These are phyloP conservation scores for Colletotrichum cereale DNA, from an alignment of 2,329 filamentous ascomycete genomes.

Conservation along the genomic window DNA sequence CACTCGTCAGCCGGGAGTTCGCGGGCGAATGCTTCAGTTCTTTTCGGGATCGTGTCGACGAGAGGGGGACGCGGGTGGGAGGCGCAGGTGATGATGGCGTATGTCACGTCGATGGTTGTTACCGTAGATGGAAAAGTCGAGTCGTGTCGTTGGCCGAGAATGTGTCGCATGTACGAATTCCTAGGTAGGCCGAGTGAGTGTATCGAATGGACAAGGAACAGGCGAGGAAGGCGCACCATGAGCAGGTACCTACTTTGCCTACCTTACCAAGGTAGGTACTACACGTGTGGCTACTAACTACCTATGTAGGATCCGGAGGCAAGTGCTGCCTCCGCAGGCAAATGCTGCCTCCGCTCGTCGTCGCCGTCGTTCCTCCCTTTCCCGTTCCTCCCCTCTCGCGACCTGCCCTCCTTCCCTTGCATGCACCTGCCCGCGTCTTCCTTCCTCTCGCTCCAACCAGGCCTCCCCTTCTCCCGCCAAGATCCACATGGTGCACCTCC, in stretches of 20 bases:
- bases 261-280: not conserved
- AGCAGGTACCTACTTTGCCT: no score
- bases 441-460: not conserved
- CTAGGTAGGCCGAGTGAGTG: rapidly evolving
- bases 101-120: not conserved
- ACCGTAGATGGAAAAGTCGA: no score
- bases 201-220: no score
- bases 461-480: constrained; percentile 21
- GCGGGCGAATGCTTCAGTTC: not conserved
- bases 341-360: not conserved
- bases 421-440: not conserved
- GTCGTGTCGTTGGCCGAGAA: not conserved
- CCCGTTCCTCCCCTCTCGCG: not conserved
- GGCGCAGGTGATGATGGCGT: not conserved
- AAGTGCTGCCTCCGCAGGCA: not conserved
- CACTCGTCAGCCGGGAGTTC: constrained; percentile 9
- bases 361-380: not conserved
- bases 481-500: constrained; percentile 13
- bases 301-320: not conserved
- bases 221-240: not conserved
- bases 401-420: not conserved
- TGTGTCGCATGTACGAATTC: not conserved
- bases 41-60: not conserved
- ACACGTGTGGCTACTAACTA: no score
- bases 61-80: not conserved